Evolutionary conservation across 306 rosid species (phyloP), one percentile per base, ranked within the genome.

Genomic region (Casuarina glauca): DNA sequence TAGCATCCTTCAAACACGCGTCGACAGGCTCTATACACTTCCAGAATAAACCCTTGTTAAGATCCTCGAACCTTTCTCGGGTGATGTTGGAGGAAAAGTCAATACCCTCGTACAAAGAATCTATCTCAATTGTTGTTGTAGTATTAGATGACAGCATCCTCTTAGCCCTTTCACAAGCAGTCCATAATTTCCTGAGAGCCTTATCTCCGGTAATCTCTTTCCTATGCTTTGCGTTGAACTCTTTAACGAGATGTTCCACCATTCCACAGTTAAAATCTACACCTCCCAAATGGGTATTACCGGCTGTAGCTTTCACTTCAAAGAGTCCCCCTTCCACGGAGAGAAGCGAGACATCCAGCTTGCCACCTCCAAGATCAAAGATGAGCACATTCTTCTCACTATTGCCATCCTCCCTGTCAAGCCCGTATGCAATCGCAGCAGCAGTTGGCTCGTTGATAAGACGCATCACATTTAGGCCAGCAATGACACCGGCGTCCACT

Each of bases 161-260:
- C 76, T 86, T 83, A 10, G 89, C 85, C 66, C 83, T 77, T 78
- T 83, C 89, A 71, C 89, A 80, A 7, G 85, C 61, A 42, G 81
- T 81, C 49, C 85, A 70, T 43, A 84, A 60, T 52, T 85, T 63
- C 75, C 85, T 70, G 58, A 81, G 46, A 2, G 87, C 72, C 63
- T 83, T 80, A 39, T 60, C 73, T 2, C 83, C 79, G 43, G 67
- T 73, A 0, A 86, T 81, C 71, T 83, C 83, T 58, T 81, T 83
- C 76, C 78, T 76, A 78, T 80, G 16, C 80, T 75, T 83, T 53
- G 75, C 55, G 73, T 80, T 81, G 66, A 86, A 83, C 79, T 86
- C 86, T 32, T 76, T 73, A 12, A 81, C 82, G 16, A 82, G 77
- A 57, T 86, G 82, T 0, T 82, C 70, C 69, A 82, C 86, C 84